Evolutionary conservation across 306 rosid genomes (phyloP).

Genomic region (Quercus ilex): DNA sequence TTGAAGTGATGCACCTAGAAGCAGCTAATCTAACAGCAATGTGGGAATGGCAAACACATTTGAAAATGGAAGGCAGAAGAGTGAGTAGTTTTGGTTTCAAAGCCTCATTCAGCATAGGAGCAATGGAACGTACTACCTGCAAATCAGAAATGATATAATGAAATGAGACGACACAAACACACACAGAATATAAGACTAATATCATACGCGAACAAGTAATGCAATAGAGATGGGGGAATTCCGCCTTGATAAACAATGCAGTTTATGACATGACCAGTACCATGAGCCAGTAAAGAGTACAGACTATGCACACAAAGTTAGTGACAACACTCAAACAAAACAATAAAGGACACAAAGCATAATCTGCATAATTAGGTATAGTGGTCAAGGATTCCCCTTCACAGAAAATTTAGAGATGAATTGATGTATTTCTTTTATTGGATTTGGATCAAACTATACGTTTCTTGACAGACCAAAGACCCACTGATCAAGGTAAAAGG

Average conservation of each 20-base stretch:
- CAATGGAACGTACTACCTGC: slow-evolving; percentile 85
- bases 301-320: not conserved
- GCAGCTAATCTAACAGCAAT: slow-evolving; percentile 97
- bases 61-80: slow-evolving; percentile 83
- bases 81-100: slow-evolving; percentile 79
- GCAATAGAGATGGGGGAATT: not conserved
- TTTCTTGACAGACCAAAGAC: not conserved
- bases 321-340: not conserved
- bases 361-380: not conserved
- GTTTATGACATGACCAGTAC: not conserved
- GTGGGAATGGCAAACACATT: slow-evolving; percentile 74
- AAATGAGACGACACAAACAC: no score
- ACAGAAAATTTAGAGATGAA: no score
- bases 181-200: not conserved
- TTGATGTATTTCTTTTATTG: not conserved
- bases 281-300: not conserved
- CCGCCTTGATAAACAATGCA: not conserved
- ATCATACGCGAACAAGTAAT: not conserved
- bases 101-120: slow-evolving; percentile 68
- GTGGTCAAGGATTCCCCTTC: no score
- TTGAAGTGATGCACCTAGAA: slow-evolving; percentile 90
- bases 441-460: not conserved
- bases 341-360: not conserved
- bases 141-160: not conserved
- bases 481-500: not conserved